phyloP scores from a whole-genome alignment of 208 protist species.

The Acanthamoeba lenticulata region DNA sequence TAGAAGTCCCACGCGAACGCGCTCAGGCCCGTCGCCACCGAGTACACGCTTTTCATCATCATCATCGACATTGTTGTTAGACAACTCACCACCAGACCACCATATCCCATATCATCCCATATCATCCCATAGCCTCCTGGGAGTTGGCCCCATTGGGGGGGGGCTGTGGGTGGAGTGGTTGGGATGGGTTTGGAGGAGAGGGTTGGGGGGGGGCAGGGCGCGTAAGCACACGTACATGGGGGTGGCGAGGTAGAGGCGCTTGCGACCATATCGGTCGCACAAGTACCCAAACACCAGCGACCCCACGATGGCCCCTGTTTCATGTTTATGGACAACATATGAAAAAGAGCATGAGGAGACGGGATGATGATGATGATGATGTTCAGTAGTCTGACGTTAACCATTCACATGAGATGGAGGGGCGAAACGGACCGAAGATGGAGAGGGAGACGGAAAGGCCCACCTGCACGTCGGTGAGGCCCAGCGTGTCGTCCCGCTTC shows the following conservation, averaged over 20 bases:
- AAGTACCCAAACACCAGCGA: constrained; percentile 30
- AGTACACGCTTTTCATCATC: neutral
- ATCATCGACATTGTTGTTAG: too few relatives aligned
- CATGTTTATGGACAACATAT: too few relatives aligned
- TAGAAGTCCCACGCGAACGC: constrained; percentile 44
- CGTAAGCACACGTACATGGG: neutral
- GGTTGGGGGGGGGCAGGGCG: neutral
- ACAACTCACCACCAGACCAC: too few relatives aligned
- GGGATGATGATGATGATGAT: neutral
- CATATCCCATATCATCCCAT: too few relatives aligned
- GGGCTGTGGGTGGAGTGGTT: too few relatives aligned
- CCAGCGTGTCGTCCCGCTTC: constrained; percentile 24
- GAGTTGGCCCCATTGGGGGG: too few relatives aligned
- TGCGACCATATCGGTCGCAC: constrained; percentile 1
- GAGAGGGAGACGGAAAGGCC: neutral
- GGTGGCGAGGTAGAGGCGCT: neutral
- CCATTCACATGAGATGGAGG: neutral
- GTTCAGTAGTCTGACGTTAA: neutral
- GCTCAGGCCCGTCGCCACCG: constrained; percentile 26
- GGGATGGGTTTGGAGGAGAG: neutral
- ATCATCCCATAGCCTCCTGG: too few relatives aligned
- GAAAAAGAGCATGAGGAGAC: too few relatives aligned
- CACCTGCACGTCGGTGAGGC: constrained; percentile 6
- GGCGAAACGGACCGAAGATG: neutral
- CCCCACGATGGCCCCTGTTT: constrained; percentile 1